phyloP scores from a whole-genome alignment of 2,329 filamentous ascomycete genomes.

The Exophiala aquamarina region DNA sequence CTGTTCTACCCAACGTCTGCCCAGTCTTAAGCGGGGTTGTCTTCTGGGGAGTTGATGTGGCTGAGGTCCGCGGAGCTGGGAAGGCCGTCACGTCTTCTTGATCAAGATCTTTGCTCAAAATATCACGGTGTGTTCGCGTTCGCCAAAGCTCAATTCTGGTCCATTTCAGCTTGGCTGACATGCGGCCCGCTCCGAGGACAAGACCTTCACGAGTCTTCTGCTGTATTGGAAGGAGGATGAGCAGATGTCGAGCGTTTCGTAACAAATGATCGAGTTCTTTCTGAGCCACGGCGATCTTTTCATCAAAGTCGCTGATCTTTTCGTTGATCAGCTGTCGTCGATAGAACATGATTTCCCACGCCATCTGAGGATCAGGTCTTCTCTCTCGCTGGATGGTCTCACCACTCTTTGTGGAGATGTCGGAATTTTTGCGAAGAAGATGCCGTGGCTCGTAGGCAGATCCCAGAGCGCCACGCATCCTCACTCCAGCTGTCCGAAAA shows the following conservation, averaged over 20 bases:
- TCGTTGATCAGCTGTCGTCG: conserved; percentile 78
- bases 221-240: conserved; percentile 85
- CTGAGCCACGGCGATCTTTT: conserved; percentile 70
- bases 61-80: conserved; percentile 25
- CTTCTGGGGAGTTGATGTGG: conserved; percentile 23
- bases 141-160: conserved; percentile 92
- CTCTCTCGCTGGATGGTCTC: conserved; percentile 46
- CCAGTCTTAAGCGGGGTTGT: conserved; percentile 22
- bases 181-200: conserved; percentile 76
- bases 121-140: conserved; percentile 85
- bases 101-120: conserved; percentile 79
- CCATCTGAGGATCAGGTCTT: conserved; percentile 68
- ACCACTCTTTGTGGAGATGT: conserved; percentile 58
- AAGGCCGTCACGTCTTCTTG: conserved; percentile 58
- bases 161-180: conserved; percentile 90
- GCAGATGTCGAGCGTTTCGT: conserved; percentile 84
- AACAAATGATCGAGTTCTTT: conserved; percentile 80
- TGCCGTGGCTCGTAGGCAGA: conserved; percentile 79
- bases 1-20: conserved; percentile 17
- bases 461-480: conserved; percentile 83
- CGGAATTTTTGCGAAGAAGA: conserved; percentile 66
- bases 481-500: conserved; percentile 86
- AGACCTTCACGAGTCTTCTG: conserved; percentile 85
- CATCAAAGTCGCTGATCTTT: conserved; percentile 80
- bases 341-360: conserved; percentile 79